Percentiles rank a stretch among this genome's conserved stretches.
Conservation (phyloP, 768 basidiomycete genomes). For the Boletus rubropictus region DNA sequence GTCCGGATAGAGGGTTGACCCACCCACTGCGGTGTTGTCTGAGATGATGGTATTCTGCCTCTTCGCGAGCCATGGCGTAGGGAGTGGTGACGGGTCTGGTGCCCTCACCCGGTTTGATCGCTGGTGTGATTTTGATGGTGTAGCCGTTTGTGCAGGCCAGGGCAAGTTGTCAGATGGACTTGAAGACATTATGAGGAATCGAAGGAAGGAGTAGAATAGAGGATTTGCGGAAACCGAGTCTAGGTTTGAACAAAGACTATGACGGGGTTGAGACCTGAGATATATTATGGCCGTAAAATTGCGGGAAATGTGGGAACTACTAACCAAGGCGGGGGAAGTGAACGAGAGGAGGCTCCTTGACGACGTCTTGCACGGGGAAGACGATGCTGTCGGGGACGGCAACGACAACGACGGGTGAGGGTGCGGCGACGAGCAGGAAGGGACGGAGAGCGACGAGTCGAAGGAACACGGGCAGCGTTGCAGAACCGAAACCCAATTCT, state of each 20-base stretch:
- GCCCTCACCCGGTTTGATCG: constrained; percentile 30
- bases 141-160: constrained; percentile 43
- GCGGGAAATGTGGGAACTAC: constrained; percentile 8
- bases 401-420: constrained; percentile 21
- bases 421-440: constrained; percentile 25
- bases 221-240: constrained; percentile 13
- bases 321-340: constrained; percentile 27
- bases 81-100: constrained; percentile 29
- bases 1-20: constrained; percentile 12
- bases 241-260: constrained; percentile 21
- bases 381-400: constrained; percentile 18
- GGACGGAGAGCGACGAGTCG: constrained; percentile 30
- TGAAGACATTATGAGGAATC: constrained; percentile 34
- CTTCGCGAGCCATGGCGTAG: constrained; percentile 5
- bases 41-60: constrained; percentile 27
- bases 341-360: constrained; percentile 16
- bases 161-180: constrained; percentile 31
- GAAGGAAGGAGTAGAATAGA: constrained; percentile 20
- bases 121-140: constrained; percentile 23
- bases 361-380: constrained; percentile 21
- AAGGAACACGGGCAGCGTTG: constrained; percentile 30
- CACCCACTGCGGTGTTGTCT: constrained; percentile 22
- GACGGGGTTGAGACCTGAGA: constrained; percentile 14
- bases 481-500: constrained; percentile 33
- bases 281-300: constrained; percentile 25